Conservation (phyloP, 1,139 yeast genomes). For the Zygoascus meyerae region DNA sequence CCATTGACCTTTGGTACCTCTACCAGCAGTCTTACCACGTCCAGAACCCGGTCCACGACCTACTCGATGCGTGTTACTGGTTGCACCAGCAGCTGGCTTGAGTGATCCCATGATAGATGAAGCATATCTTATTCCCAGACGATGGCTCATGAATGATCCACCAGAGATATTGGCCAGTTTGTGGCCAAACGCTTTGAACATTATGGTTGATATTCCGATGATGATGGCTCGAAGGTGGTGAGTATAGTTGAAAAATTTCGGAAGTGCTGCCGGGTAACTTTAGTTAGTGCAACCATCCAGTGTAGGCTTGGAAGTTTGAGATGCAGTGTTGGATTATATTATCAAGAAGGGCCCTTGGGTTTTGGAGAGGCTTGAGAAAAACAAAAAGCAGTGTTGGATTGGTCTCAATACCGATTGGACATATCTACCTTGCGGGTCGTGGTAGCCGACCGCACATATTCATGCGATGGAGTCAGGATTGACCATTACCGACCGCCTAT, state of each 20-base stretch:
- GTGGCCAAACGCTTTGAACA: background rate
- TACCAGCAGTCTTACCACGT: slow-evolving; percentile 80
- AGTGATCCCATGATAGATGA: slow-evolving; percentile 22
- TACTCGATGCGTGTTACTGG: slow-evolving; percentile 52
- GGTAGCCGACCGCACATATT: no score
- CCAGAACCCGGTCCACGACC: slow-evolving; percentile 98
- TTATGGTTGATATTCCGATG: background rate
- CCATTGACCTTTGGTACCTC: slow-evolving; percentile 99
- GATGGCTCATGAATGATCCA: background rate
- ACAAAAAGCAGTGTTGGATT: no score
- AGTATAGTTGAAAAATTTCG: slow-evolving; percentile 5
- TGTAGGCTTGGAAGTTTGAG: no score
- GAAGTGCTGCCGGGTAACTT: background rate
- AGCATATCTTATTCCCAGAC: slow-evolving; percentile 3
- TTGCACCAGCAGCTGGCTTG: slow-evolving; percentile 30
- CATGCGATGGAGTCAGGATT: no score
- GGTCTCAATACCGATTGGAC: no score
- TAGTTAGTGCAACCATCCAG: background rate
- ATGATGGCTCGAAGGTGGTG: background rate
- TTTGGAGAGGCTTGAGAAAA: no score
- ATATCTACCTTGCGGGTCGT: no score
- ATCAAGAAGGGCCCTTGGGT: no score
- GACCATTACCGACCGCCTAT: no score
- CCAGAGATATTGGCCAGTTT: background rate
- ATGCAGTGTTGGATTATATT: no score